Evolutionary conservation across 2,329 filamentous ascomycete genomes (phyloP), one percentile per base, ranked within the genome.

Genomic region (Neodidymelliopsis sp.): DNA sequence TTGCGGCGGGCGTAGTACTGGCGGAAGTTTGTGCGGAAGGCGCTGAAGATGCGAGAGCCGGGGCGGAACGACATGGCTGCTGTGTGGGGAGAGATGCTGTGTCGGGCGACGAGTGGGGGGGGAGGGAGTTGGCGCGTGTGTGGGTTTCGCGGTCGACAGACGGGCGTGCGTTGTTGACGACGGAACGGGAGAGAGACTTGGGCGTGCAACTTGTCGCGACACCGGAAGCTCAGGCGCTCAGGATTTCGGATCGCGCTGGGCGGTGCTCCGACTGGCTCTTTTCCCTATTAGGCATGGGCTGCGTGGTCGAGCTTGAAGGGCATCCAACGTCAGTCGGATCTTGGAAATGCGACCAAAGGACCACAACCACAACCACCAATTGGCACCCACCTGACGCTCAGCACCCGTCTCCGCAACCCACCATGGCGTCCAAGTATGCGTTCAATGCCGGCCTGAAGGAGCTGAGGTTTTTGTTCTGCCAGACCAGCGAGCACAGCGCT

Each of bases 401-500:
- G 37, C 35, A 25, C 48, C 37, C 27, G 10, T 18, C n/a, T 31
- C 16, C 33, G 27, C 23, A 41, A 25, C 20, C 35, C 71, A 81
- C 63, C 60, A 97, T 97, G 94, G 90, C 91, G 64, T 81, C 83
- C 77, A 96, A 94, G 82, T 97, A 96, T 80, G 90, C 86, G 66
- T 99, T 99, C 79, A 84, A 85, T 63, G 88, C 91, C 75, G 80
- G 85, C 61, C 82, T 99, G 74, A 96, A 91, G 83, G 94, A 99
- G 83, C 83, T 99, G 74, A 89, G 94, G 73, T 99, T 99, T 79
- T 83, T 96, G 67, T 93, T 97, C 80, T 97, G 94, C 81, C 93
- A 97, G 79, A 92, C 90, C 42, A 90, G 89, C 60, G 89, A 96
- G 73, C 87, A 91, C 73, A 96, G 93, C 81, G 89, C 90, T 68